Base-by-base conservation (phyloP, 805 yeast species). In the Lachancea lanzarotensis region DNA sequence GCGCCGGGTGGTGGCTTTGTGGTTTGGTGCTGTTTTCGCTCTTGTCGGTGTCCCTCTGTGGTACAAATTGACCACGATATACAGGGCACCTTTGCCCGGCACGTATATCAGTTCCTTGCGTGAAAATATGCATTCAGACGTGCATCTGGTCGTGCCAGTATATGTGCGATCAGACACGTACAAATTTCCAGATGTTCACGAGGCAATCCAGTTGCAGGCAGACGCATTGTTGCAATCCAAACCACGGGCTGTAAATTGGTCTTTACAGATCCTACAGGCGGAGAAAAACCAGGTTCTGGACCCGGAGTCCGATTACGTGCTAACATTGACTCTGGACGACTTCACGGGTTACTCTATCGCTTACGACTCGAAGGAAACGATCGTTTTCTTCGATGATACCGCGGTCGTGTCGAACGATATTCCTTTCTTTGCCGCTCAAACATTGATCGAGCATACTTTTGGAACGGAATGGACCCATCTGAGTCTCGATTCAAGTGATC, bases 111-210 rank as follows among this genome's bases (percentile, higher is more conserved):
- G 55, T 22, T 51, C 62, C 5, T 49, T 70, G 18, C 62, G 62
- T n/a, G 61, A 63, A 8, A 54, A 69, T 40, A 73, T 71, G 11
- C 61, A 71, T 36, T 52, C 62, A 18, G 81, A 76, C 52, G 48
- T 77, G 2, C 60, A 61, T 19, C 43, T 78, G 35, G 63, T 54
- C 2, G 66, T 76, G 5, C 78, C 78, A 0, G 66, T 76, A 3
- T 69, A 64, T 39, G 52, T 71, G 18, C 60, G 63, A n/a, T 57
- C 58, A 1, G 70, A 71, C 10, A 76, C 75, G 1, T 71, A 79
- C 50, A 61, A 65, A 15, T 80, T 81, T 52, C 90, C 91, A 0
- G 95, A 88, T 59, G 56, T 88, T 16, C 75, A 73, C 1, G 70
- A 70, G 35, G 88, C 84, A 1, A 57, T 74, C 1, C 74, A 75